Percentiles rank a stretch among this genome's conserved stretches.
These are phyloP conservation scores for Linderina pennispora DNA, from an alignment of 192 early-diverging fungal genomes.

Conservation along the genomic window DNA sequence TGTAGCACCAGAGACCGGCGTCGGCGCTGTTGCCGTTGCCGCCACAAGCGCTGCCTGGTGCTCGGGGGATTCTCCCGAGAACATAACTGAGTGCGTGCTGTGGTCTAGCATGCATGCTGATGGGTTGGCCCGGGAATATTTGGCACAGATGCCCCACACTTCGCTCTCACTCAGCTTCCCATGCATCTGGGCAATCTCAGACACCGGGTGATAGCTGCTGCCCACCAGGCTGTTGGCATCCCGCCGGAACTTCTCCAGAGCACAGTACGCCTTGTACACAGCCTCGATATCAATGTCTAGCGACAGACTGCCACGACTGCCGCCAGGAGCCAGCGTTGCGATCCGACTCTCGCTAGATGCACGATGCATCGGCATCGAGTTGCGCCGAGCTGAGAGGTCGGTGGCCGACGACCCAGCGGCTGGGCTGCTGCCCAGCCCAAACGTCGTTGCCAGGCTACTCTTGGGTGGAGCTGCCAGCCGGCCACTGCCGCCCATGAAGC, in stretches of 20 bases:
- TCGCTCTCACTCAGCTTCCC: conserved; percentile 15
- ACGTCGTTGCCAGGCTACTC: neutral
- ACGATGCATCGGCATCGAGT: conserved; percentile 28
- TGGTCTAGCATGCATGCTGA: conserved; percentile 18
- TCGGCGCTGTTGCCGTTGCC: neutral
- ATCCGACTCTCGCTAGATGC: neutral
- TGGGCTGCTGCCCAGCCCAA: neutral
- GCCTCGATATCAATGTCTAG: conserved; percentile 9
- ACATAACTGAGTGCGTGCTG: conserved; percentile 12
- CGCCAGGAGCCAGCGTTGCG: neutral
- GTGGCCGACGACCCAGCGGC: neutral
- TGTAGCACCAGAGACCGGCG: neutral
- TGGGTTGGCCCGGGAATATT: conserved; percentile 7
- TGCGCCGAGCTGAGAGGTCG: conserved; percentile 27
- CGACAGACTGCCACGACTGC: neutral
- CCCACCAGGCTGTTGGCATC: conserved; percentile 4
- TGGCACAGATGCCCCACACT: conserved; percentile 22
- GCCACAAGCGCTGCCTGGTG: no score
- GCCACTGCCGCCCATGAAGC: neutral
- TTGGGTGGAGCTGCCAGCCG: no score
- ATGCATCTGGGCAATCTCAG: conserved; percentile 34
- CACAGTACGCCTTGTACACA: conserved; percentile 27
- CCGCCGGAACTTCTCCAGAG: conserved; percentile 29
- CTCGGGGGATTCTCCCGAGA: no score
- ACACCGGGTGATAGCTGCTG: conserved; percentile 22